These are phyloP conservation scores for Verbascum thapsus DNA, from an alignment of 257 asterid genomes.

Conservation along the genomic window DNA sequence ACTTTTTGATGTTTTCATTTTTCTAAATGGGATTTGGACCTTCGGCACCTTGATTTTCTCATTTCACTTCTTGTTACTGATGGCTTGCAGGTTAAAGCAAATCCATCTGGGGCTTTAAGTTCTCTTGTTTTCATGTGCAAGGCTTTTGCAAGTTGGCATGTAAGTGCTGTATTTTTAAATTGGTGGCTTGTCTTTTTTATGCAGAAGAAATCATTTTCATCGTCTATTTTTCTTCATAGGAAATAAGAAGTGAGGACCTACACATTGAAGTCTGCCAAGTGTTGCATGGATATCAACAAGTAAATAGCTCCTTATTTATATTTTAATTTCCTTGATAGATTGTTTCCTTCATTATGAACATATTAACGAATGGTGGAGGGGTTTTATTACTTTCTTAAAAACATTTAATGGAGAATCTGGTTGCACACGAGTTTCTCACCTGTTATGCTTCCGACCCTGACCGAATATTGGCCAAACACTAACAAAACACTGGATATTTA, in stretches of 20 bases:
- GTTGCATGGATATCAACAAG: conserved; percentile 88
- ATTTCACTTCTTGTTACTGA: conserved; percentile 17
- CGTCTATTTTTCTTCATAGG: conserved; percentile 51
- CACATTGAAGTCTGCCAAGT: conserved; percentile 90
- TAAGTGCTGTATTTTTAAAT: conserved; percentile 41
- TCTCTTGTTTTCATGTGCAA: conserved; percentile 76
- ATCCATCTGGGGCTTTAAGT: conserved; percentile 87
- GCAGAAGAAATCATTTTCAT: conserved; percentile 4
- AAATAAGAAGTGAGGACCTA: conserved; percentile 87
- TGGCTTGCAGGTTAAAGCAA: conserved; percentile 87
- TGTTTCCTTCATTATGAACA: no score
- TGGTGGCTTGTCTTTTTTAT: conserved; percentile 14
- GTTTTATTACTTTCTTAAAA: no score
- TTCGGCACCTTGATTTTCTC: background rate
- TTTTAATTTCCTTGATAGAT: no score
- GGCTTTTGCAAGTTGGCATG: conserved; percentile 99
- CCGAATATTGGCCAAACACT: no score
- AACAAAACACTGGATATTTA: no score
- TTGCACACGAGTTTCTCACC: no score
- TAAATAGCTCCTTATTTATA: conserved; percentile 54
- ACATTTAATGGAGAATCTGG: no score
- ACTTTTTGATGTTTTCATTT: background rate
- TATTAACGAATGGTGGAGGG: no score
- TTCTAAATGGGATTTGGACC: background rate
- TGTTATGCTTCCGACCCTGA: no score